Percentiles rank a stretch among this genome's conserved stretches.
phyloP scores from a whole-genome alignment of 1,139 yeast genomes.

The Debaryomyces sp. region DNA sequence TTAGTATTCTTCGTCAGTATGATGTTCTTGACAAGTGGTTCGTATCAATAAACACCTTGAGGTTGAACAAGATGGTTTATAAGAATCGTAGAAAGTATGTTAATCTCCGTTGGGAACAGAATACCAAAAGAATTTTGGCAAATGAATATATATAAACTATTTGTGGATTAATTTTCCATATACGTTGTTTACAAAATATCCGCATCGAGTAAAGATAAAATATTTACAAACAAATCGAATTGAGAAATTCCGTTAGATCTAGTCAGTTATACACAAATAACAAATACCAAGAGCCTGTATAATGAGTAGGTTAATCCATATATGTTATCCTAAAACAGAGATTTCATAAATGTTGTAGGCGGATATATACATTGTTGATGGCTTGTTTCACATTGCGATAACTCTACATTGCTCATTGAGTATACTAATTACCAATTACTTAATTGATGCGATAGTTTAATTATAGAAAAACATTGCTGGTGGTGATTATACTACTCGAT shows the following conservation, averaged over 20 bases:
- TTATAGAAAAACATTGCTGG: background rate
- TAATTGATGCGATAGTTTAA: background rate
- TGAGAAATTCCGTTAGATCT: constrained; percentile 13
- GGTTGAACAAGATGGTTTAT: background rate
- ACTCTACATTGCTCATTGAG: background rate
- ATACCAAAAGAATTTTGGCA: background rate
- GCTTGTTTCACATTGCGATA: background rate
- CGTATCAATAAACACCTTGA: background rate
- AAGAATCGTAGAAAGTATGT: background rate
- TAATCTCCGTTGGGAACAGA: background rate
- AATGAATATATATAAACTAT: constrained; percentile 8
- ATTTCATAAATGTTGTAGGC: constrained; percentile 2
- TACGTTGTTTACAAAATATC: constrained; percentile 10
- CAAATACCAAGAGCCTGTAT: constrained; percentile 1
- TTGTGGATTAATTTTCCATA: constrained; percentile 9
- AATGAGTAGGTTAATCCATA: background rate
- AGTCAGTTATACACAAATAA: background rate
- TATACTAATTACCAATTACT: background rate
- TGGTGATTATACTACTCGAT: background rate
- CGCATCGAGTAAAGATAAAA: constrained; percentile 9
- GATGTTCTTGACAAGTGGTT: background rate
- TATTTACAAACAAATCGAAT: constrained; percentile 20
- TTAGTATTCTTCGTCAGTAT: background rate
- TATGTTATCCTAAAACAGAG: constrained; percentile 6
- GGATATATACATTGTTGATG: background rate